A percentile compares a stretch with the other conserved stretches of the same genome.
Conservation (phyloP, 2,329 filamentous ascomycete genomes). For the Nemania bipapillata region DNA sequence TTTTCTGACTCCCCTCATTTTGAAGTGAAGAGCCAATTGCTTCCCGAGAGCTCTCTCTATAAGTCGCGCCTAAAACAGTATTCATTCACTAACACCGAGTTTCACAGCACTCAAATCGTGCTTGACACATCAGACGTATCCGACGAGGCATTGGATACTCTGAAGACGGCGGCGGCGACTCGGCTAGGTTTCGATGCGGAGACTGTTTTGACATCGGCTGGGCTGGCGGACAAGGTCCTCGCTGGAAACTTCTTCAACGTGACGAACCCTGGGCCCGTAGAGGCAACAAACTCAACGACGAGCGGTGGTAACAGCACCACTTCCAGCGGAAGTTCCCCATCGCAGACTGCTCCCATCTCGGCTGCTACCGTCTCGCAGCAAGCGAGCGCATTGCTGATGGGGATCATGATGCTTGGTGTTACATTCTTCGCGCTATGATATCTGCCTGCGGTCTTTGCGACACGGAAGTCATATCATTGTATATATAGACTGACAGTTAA, state of each 20-base stretch:
- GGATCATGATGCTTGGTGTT: constrained; percentile 42
- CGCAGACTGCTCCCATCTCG: constrained; percentile 35
- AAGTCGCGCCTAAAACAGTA: background rate
- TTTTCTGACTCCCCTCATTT: background rate
- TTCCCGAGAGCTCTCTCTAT: background rate
- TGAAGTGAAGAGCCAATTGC: background rate
- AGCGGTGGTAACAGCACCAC: constrained; percentile 31
- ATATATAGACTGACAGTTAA: constrained; percentile 13
- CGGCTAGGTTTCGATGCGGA: constrained; percentile 46
- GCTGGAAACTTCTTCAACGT: constrained; percentile 53
- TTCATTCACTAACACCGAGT: constrained; percentile 18
- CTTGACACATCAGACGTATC: constrained; percentile 49
- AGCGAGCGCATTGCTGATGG: constrained; percentile 43
- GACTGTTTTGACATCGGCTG: constrained; percentile 45
- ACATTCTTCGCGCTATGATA: constrained; percentile 44
- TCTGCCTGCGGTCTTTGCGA: background rate
- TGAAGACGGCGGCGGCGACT: constrained; percentile 45
- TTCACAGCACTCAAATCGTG: constrained; percentile 45
- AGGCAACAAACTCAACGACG: constrained; percentile 1
- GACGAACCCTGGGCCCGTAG: constrained; percentile 47
- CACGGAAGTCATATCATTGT: background rate
- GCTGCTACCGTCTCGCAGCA: constrained; percentile 38
- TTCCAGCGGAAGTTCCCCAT: constrained; percentile 26
- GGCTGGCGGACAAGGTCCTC: constrained; percentile 49
- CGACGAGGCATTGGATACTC: constrained; percentile 39